Evolutionary conservation across 805 yeast genomes (phyloP).

Genomic region (Cyberlindnera subsufficiens): DNA sequence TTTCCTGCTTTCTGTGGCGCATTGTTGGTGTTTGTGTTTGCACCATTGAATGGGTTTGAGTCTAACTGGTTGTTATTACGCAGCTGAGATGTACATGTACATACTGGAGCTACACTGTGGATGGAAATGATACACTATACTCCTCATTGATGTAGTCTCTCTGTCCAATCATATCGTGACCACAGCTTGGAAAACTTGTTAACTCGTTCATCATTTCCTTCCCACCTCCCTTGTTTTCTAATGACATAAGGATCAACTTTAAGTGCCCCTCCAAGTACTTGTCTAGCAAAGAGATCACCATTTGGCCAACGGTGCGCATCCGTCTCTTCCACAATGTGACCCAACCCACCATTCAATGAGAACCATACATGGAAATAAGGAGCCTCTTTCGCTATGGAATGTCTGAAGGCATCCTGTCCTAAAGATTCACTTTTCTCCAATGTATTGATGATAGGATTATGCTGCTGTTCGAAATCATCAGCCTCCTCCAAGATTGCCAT

Average conservation of each 20-base stretch:
- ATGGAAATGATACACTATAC: not conserved
- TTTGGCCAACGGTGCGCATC: conserved; percentile 36
- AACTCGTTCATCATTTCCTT: conserved; percentile 9
- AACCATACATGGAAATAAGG: conserved; percentile 50
- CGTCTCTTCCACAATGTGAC: conserved; percentile 41
- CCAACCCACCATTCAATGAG: conserved; percentile 40
- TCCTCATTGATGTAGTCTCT: not conserved
- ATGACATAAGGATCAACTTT: conserved; percentile 31
- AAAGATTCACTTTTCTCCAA: conserved; percentile 15
- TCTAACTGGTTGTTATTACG: not conserved
- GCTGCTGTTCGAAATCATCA: conserved; percentile 32
- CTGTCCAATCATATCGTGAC: conserved; percentile 14
- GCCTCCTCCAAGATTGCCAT: conserved; percentile 32
- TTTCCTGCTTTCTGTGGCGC: conserved; percentile 88
- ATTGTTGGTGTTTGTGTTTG: conserved; percentile 52
- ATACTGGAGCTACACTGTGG: not conserved
- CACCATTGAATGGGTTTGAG: conserved; percentile 41
- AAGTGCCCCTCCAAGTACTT: conserved; percentile 41
- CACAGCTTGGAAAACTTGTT: conserved; percentile 9
- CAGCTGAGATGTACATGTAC: not conserved
- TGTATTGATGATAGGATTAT: conserved; percentile 34
- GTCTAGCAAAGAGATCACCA: conserved; percentile 40
- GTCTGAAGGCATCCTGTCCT: conserved; percentile 25
- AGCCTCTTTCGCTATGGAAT: conserved; percentile 38
- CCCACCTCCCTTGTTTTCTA: conserved; percentile 26